Evolutionary conservation across 306 rosid genomes (phyloP).

Genomic region (Erythrophleum fordii): DNA sequence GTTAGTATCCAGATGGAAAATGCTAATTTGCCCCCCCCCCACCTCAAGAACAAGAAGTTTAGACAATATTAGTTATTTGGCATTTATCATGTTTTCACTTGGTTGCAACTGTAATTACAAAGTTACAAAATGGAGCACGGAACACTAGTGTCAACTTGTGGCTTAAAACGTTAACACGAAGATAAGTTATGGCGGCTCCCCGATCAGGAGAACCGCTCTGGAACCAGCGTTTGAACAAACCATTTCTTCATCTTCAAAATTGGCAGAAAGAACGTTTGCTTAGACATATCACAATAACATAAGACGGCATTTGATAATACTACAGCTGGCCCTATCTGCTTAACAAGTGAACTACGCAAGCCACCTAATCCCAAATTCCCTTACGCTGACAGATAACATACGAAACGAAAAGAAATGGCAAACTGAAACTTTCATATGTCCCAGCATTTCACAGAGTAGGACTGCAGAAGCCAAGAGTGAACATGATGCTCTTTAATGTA

Average conservation of each 20-base stretch:
- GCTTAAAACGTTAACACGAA: not conserved
- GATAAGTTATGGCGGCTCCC: not conserved
- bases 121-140: too few relatives aligned
- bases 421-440: conserved; percentile 17
- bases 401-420: not conserved
- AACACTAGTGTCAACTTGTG: too few relatives aligned
- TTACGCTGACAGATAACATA: conserved; percentile 8
- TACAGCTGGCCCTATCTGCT: conserved; percentile 25
- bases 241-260: conserved; percentile 23
- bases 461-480: conserved; percentile 9
- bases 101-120: too few relatives aligned
- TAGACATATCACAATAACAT: not conserved
- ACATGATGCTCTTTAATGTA: not conserved
- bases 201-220: not conserved
- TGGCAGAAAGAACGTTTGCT: conserved; percentile 15
- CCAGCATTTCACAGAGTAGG: not conserved
- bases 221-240: conserved; percentile 1
- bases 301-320: not conserved
- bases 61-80: too few relatives aligned
- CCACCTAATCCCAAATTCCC: conserved; percentile 14
- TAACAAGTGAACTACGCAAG: conserved; percentile 11
- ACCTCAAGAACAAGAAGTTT: too few relatives aligned
- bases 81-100: too few relatives aligned
- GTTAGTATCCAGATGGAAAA: too few relatives aligned
- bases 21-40: too few relatives aligned